Base-by-base conservation (phyloP, 768 basidiomycete species). In the Mycena kentingensis region DNA sequence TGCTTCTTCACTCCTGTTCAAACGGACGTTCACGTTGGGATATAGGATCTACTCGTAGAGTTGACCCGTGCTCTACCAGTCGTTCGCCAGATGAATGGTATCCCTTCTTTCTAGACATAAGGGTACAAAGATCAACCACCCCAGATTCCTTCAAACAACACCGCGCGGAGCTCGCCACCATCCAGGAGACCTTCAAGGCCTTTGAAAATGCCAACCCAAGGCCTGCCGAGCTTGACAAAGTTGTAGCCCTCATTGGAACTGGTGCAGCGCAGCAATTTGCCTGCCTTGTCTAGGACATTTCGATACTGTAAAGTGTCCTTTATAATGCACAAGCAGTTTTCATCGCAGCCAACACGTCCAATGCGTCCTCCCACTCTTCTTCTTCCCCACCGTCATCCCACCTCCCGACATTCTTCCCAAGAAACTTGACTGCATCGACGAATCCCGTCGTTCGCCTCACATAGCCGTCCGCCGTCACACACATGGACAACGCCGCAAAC, bases 341-440 rank as follows among this genome's bases (percentile, higher is more conserved):
- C 27, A 58, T 24, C 3, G 19, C 49, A 7, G 3, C 34, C 35
- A 60, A 37, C 5, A 55, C 51, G 16, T 35, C 54, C 28, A 22
- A 10, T 13, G 54, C 58, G 7, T 60, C 58, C n/a, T 60, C 58
- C 58, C 58, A 60, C 19, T 60, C 58, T 15, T 60, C 58, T 18
- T 52, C 54, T 5, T 48, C 45, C 15, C 21, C 46, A 19, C 31
- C 37, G n/a, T 26, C 32, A 26, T 46, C 37, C 44, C 46, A 49
- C 2, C 26, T 18, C 3, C 43, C 51, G 16, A 18, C 11, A 18
- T 50, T 44, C 16, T 49, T 26, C 1, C 54, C 50, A 18, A 60
- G 36, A 36, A 52, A 26, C 5, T 48, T 41, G 5, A 60, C 37
- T 24, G 42, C 54, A 1, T 55, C 54, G n/a, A 55, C 51, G 15